A percentile compares a stretch with the other conserved stretches of the same genome.
phyloP scores from a whole-genome alignment of 345 rosid genomes.

The Euphorbia peplus region DNA sequence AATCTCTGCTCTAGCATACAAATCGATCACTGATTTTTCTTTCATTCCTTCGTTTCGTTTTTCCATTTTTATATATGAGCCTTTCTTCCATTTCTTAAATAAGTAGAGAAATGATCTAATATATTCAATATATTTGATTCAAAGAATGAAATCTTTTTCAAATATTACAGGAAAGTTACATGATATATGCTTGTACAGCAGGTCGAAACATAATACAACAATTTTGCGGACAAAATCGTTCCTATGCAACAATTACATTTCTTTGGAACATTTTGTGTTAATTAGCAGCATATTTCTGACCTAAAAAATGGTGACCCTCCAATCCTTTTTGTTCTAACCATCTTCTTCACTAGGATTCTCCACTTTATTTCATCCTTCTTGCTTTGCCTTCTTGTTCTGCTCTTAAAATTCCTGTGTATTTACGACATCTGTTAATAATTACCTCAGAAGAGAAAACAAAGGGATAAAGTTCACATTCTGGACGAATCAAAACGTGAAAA shows the following conservation, averaged over 20 bases:
- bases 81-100: too few relatives aligned
- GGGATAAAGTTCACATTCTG: too few relatives aligned
- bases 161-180: background rate
- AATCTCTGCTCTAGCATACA: too few relatives aligned
- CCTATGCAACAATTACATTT: slow-evolving; percentile 12
- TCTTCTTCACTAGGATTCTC: slow-evolving; percentile 64
- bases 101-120: too few relatives aligned
- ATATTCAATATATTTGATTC: background rate
- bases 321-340: slow-evolving; percentile 50
- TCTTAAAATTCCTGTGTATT: slow-evolving; percentile 57
- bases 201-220: background rate
- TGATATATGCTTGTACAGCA: background rate
- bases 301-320: slow-evolving; percentile 54
- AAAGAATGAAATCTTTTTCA: background rate
- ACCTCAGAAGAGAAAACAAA: too few relatives aligned
- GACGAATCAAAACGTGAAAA: background rate
- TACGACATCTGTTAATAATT: background rate
- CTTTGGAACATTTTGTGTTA: background rate
- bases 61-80: too few relatives aligned
- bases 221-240: background rate
- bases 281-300: background rate
- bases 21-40: too few relatives aligned
- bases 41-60: too few relatives aligned
- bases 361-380: slow-evolving; percentile 73
- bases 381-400: slow-evolving; percentile 57